Base-by-base conservation (phyloP, 1,139 yeast genomes). In the Schwanniomyces etchellsii region DNA sequence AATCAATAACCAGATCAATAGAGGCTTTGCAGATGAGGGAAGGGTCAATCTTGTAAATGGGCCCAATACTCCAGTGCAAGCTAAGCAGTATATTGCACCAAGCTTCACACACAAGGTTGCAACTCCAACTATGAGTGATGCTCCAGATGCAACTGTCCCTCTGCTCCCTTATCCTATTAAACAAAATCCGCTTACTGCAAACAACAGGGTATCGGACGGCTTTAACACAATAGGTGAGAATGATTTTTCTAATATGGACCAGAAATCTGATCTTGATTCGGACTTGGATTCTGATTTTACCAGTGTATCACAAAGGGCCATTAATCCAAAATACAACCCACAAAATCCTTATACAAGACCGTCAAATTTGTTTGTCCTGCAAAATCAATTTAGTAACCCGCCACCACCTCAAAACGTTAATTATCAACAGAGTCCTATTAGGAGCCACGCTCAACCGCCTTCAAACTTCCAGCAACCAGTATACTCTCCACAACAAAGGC, bases 231-330 rank as follows among this genome's bases (percentile, higher is more conserved):
- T 65, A 36, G 60, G 52, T 24, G 72, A 64, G 39, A 60, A 59
- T 31, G 50, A 41, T 22, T 24, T 23, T 3, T 7, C 17, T 13
- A 41, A 37, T 20, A 27, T 28, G 15, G 38, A 35, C 28, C 45
- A 38, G 23, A 40, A 39, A 20, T 43, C 52, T 1, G 48, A 39
- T 16, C 26, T 38, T 27, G 60, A 60, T 17, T 58, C 62, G 3
- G 70, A 62, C 39, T 57, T 57, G 14, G 70, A 60, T 17, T 82
- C 93, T 0, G 81, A 80, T 45, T 81, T 81, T 49, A 84, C 94
- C 0, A 78, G 88, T 31, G 84, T 83, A 4, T 80, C 91, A 7
- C 93, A 83, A 55, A 61, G 93, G 46, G 86, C 79, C 5, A 66
- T 76, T n/a, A 81, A 82, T 47, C 83, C 85, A 11, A 60, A 60